phyloP scores from a whole-genome alignment of 768 basidiomycete species.

The Tylopilus sp. region DNA sequence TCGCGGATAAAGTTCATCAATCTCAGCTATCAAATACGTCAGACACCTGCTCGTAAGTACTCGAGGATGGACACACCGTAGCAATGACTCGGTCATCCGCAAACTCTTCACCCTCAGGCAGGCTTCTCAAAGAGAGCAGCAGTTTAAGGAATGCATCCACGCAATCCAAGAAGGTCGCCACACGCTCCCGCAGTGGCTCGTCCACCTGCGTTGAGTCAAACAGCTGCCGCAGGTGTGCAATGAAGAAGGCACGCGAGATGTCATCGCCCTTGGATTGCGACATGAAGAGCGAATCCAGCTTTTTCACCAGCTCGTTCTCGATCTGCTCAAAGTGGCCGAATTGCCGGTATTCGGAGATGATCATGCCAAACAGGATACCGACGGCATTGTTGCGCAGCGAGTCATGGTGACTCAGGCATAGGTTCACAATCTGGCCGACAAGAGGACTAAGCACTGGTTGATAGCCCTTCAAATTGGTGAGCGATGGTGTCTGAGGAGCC shows the following conservation, averaged over 20 bases:
- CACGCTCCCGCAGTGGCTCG: slow-evolving; percentile 70
- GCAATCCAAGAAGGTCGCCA: slow-evolving; percentile 80
- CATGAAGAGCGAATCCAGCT: slow-evolving; percentile 90
- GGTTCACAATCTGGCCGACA: slow-evolving; percentile 85
- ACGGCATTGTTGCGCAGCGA: slow-evolving; percentile 87
- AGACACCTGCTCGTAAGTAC: slow-evolving; percentile 1
- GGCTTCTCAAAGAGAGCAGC: slow-evolving; percentile 77
- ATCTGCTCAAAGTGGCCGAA: slow-evolving; percentile 84
- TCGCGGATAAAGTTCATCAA: slow-evolving; percentile 93
- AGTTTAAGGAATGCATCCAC: slow-evolving; percentile 93
- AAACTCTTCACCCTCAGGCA: slow-evolving; percentile 92
- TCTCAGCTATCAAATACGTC: slow-evolving; percentile 51
- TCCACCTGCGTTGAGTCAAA: slow-evolving; percentile 85
- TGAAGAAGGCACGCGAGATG: slow-evolving; percentile 89
- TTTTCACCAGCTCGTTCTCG: slow-evolving; percentile 88
- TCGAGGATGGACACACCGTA: slow-evolving; percentile 47
- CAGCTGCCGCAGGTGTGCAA: slow-evolving; percentile 83
- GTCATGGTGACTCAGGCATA: slow-evolving; percentile 95
- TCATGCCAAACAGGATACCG: slow-evolving; percentile 93
- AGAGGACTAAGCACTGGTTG: slow-evolving; percentile 80
- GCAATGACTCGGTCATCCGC: slow-evolving; percentile 93
- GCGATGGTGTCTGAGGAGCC: not conserved
- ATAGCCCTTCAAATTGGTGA: slow-evolving; percentile 55
- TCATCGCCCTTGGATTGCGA: slow-evolving; percentile 89
- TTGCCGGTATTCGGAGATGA: slow-evolving; percentile 86